phyloP scores from a whole-genome alignment of 257 asterid species.

The Prunella vulgaris region DNA sequence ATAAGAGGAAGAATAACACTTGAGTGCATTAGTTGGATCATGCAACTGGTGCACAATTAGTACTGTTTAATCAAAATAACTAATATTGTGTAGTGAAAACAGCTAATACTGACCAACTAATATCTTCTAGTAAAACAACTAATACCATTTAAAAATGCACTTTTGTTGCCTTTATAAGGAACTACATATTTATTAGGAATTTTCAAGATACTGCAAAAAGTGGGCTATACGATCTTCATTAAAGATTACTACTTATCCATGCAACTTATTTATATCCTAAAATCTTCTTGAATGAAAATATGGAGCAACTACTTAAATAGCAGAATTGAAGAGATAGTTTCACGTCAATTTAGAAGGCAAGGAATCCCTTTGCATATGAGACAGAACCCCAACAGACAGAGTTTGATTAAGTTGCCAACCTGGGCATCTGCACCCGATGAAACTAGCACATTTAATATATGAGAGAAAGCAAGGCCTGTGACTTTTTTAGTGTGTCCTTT shows the following conservation, averaged over 20 bases:
- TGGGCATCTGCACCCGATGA: constrained; percentile 81
- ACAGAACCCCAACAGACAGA: too few relatives aligned
- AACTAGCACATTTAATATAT: constrained; percentile 44
- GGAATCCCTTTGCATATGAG: not conserved
- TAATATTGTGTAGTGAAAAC: too few relatives aligned
- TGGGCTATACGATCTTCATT: not conserved
- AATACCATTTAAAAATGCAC: too few relatives aligned
- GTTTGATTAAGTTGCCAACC: constrained; percentile 24
- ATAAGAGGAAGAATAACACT: not conserved
- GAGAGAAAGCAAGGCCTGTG: constrained; percentile 69
- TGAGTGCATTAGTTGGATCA: too few relatives aligned
- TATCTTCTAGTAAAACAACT: too few relatives aligned
- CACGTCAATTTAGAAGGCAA: not conserved
- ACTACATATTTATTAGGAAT: not conserved
- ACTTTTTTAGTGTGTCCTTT: constrained; percentile 63
- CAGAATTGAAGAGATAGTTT: not conserved
- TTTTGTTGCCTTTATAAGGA: too few relatives aligned
- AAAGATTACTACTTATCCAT: not conserved
- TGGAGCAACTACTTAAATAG: not conserved
- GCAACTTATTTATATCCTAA: not conserved
- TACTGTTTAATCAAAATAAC: too few relatives aligned
- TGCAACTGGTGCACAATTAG: too few relatives aligned
- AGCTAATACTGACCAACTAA: too few relatives aligned
- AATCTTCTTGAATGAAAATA: not conserved
- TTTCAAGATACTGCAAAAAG: not conserved